Evolutionary conservation across 306 rosid genomes (phyloP).

Genomic region (Prunus mongolica): DNA sequence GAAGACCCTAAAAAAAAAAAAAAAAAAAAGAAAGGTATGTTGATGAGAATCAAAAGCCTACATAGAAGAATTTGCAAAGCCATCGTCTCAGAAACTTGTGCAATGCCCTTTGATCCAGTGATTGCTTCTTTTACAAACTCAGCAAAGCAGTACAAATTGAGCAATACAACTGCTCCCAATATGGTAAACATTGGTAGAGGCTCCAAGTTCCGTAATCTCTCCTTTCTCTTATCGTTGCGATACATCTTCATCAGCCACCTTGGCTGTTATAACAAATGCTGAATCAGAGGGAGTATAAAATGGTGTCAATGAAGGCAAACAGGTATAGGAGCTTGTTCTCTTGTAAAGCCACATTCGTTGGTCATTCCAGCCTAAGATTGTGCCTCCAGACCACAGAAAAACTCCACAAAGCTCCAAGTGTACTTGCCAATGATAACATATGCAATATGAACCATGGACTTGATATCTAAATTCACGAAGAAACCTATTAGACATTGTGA

Average conservation of each 20-base stretch:
- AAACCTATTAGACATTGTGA: neutral
- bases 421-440: constrained; percentile 46
- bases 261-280: constrained; percentile 57
- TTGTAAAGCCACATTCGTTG: constrained; percentile 75
- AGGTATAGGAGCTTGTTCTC: constrained; percentile 67
- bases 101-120: constrained; percentile 19
- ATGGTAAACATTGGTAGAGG: constrained; percentile 58
- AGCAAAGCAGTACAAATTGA: constrained; percentile 59
- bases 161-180: constrained; percentile 53
- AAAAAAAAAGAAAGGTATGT: constrained; percentile 49
- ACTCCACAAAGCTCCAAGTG: constrained; percentile 49
- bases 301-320: constrained; percentile 53
- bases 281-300: constrained; percentile 38
- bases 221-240: constrained; percentile 50
- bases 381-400: constrained; percentile 62
- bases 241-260: constrained; percentile 60
- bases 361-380: constrained; percentile 70
- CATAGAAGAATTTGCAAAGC: constrained; percentile 50
- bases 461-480: constrained; percentile 44
- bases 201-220: constrained; percentile 75
- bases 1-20: too few relatives aligned
- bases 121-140: constrained; percentile 39
- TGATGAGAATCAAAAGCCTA: constrained; percentile 55
- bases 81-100: constrained; percentile 36
- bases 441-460: constrained; percentile 68